These are phyloP conservation scores for Rhodamnia rubescens DNA, from an alignment of 345 rosid genomes.

Conservation along the genomic window DNA sequence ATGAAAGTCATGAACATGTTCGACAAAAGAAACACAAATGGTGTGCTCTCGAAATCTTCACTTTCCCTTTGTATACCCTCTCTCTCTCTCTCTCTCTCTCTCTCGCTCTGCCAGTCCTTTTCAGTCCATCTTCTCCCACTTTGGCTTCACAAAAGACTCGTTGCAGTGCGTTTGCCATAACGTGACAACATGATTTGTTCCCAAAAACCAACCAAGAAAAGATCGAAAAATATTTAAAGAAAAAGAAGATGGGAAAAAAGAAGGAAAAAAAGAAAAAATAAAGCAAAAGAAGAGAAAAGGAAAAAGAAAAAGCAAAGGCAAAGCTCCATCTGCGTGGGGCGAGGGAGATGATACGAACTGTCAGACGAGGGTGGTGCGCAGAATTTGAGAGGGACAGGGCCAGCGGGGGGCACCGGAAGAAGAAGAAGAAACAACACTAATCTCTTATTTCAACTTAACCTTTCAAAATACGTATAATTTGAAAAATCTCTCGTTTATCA, in stretches of 20 bases:
- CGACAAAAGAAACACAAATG: background rate
- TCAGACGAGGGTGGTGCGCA: constrained; percentile 6
- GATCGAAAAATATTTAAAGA: background rate
- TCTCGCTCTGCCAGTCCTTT: background rate
- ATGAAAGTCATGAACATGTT: background rate
- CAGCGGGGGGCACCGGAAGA: background rate
- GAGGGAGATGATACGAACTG: background rate
- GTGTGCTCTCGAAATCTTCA: background rate
- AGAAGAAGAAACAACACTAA: background rate
- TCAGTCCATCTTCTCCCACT: constrained; percentile 17
- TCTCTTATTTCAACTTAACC: background rate
- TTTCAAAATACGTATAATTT: too few species aligned
- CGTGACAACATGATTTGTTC: background rate
- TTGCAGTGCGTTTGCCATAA: background rate
- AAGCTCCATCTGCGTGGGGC: background rate
- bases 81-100: background rate
- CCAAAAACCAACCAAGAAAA: background rate
- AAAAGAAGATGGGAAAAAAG: background rate
- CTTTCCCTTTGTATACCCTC: background rate
- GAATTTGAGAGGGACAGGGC: constrained; percentile 17
- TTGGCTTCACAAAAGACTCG: background rate
- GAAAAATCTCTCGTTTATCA: too few species aligned
- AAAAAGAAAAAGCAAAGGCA: background rate
- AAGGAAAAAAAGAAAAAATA: background rate
- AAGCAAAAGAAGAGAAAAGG: background rate